Conservation (phyloP, 371 early-diverging fungal species). For the Haplosporangium sp. region DNA sequence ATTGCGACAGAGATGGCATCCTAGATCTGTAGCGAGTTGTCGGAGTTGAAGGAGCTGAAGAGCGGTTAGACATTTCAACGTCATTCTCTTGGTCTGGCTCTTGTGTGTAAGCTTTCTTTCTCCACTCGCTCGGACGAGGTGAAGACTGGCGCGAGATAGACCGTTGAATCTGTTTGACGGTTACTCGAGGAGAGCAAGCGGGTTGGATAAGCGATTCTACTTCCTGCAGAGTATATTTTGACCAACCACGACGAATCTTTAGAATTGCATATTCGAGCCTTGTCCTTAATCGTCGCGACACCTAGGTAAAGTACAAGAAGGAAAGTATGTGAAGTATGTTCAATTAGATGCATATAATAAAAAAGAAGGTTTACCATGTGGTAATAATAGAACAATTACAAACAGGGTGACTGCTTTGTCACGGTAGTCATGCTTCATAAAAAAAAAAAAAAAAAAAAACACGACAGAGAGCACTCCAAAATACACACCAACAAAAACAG, state of each 20-base stretch:
- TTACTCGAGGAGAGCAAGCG: conserved; percentile 38
- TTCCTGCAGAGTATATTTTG: conserved; percentile 52
- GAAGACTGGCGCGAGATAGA: conserved; percentile 24
- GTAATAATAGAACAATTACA: conserved; percentile 10
- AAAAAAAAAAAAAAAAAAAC: conserved; percentile 14
- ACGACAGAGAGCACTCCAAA: background rate
- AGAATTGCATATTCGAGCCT: conserved; percentile 50
- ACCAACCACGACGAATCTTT: conserved; percentile 51
- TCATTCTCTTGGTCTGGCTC: conserved; percentile 3
- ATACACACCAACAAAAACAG: background rate
- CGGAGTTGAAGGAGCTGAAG: conserved; percentile 21
- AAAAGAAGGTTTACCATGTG: conserved; percentile 16
- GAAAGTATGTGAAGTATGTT: background rate
- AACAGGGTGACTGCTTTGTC: conserved; percentile 21
- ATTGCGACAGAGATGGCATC: conserved; percentile 46
- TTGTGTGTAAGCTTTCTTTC: background rate
- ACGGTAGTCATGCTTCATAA: conserved; percentile 1
- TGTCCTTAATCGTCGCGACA: conserved; percentile 42
- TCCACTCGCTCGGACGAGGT: conserved; percentile 20
- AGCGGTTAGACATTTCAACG: conserved; percentile 7
- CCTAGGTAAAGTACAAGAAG: conserved; percentile 11
- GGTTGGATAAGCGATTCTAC: conserved; percentile 48
- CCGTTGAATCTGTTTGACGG: conserved; percentile 22
- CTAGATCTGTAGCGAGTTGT: conserved; percentile 20
- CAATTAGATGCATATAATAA: background rate